phyloP scores from a whole-genome alignment of 495 filamentous ascomycete species.

The Evernia prunastri region DNA sequence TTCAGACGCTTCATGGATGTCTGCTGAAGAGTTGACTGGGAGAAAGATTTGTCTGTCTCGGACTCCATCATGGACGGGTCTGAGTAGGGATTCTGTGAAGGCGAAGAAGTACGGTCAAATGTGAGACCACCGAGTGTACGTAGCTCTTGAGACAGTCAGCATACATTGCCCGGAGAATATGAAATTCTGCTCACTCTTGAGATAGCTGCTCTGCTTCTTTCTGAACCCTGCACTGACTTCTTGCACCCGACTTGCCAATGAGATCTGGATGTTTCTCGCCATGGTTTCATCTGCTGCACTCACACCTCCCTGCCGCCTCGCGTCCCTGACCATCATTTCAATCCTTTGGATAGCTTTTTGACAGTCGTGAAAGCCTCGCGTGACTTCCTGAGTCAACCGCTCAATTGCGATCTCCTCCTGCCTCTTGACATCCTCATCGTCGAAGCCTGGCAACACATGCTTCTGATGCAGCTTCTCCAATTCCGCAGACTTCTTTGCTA shows the following conservation, averaged over 20 bases:
- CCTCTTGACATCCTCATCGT: constrained; percentile 81
- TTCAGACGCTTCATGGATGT: constrained; percentile 59
- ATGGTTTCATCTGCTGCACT: constrained; percentile 82
- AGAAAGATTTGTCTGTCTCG: constrained; percentile 85
- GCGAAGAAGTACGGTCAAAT: constrained; percentile 58
- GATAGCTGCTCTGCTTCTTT: constrained; percentile 93
- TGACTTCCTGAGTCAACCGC: constrained; percentile 81
- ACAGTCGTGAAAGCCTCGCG: constrained; percentile 79
- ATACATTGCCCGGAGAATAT: neutral
- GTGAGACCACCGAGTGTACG: constrained; percentile 67
- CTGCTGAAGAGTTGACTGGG: constrained; percentile 78
- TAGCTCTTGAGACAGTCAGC: constrained; percentile 54
- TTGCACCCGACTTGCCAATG: constrained; percentile 78
- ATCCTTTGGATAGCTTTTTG: constrained; percentile 81
- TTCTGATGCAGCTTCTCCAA: constrained; percentile 94
- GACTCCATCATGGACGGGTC: constrained; percentile 84
- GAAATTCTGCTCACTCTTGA: constrained; percentile 61
- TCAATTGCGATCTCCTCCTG: constrained; percentile 86
- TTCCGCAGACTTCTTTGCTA: constrained; percentile 72
- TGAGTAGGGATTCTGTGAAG: constrained; percentile 54
- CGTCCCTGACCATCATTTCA: constrained; percentile 74
- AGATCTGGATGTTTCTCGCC: constrained; percentile 92
- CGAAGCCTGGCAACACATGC: constrained; percentile 92
- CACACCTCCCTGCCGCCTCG: constrained; percentile 59
- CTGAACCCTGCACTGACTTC: constrained; percentile 88